phyloP scores from a whole-genome alignment of 208 protist species.

The Phytomonas sp. region DNA sequence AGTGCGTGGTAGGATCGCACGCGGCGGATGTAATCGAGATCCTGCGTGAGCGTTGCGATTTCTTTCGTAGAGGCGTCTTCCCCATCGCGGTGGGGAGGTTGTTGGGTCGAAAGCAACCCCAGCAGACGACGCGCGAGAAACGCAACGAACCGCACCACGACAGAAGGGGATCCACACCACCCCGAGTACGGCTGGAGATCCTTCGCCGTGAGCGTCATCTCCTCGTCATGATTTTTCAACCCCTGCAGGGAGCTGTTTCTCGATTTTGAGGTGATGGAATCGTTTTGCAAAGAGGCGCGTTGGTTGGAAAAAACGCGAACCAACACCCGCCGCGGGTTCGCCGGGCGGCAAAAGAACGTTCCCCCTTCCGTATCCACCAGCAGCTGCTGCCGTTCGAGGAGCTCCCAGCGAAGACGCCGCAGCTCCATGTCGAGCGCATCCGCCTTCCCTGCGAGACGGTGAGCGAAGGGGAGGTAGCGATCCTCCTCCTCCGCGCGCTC shows the following conservation, averaged over 20 bases:
- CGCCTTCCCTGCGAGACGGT: constrained; percentile 45
- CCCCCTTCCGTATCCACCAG: constrained; percentile 33
- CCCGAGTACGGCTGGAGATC: no score
- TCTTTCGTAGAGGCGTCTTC: constrained; percentile 5
- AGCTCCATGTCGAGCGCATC: constrained; percentile 55
- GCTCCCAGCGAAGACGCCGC: constrained; percentile 39
- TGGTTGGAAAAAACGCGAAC: neutral
- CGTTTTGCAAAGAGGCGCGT: no score
- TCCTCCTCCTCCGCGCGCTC: constrained; percentile 23
- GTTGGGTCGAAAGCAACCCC: no score
- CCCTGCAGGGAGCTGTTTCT: no score
- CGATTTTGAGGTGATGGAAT: no score
- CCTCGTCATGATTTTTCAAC: no score
- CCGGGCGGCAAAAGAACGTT: constrained; percentile 33
- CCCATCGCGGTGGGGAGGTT: neutral
- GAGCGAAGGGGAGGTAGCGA: constrained; percentile 34
- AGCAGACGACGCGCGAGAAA: no score
- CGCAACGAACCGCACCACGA: no score
- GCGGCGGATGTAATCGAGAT: constrained; percentile 65
- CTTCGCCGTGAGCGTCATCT: no score
- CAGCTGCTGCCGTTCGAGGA: constrained; percentile 53
- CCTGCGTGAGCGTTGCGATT: constrained; percentile 26
- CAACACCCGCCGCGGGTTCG: constrained; percentile 33
- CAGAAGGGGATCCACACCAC: no score
- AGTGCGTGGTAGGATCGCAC: constrained; percentile 44